These are phyloP conservation scores for Phytophthora boehmeriae DNA, from an alignment of 352 stramenopile genomes.

Conservation along the genomic window DNA sequence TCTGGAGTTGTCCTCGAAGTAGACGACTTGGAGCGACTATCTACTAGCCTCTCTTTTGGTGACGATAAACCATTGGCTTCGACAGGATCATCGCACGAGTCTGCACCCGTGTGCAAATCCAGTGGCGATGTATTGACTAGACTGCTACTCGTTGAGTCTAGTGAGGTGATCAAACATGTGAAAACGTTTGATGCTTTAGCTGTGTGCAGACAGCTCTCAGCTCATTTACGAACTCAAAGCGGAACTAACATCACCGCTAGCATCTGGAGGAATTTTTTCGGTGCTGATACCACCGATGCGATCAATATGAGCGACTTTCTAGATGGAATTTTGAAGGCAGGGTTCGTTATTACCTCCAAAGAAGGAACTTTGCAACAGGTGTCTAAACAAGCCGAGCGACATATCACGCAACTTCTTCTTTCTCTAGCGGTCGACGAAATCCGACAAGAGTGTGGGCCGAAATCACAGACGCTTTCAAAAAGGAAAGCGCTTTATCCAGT, in stretches of 20 bases:
- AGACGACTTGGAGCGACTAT: slow-evolving; percentile 42
- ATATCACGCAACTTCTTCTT: slow-evolving; percentile 47
- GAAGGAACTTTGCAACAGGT: not conserved
- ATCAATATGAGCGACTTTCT: slow-evolving; percentile 60
- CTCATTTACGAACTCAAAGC: slow-evolving; percentile 41
- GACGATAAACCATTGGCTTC: slow-evolving; percentile 13
- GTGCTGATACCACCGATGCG: slow-evolving; percentile 21
- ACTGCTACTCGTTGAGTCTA: slow-evolving; percentile 26
- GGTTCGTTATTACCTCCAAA: slow-evolving; percentile 28
- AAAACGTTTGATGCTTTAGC: slow-evolving; percentile 36
- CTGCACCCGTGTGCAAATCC: slow-evolving; percentile 6
- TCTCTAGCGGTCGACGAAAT: slow-evolving; percentile 54
- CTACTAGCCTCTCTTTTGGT: slow-evolving; percentile 48
- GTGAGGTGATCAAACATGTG: slow-evolving; percentile 31
- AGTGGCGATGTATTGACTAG: slow-evolving; percentile 44
- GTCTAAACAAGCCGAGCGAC: slow-evolving; percentile 9
- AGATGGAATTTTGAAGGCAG: slow-evolving; percentile 37
- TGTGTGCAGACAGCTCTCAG: slow-evolving; percentile 37
- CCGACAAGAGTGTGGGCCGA: slow-evolving; percentile 27
- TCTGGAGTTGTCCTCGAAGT: slow-evolving; percentile 31
- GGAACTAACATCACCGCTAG: slow-evolving; percentile 33
- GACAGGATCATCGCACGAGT: not conserved
- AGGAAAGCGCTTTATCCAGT: not conserved
- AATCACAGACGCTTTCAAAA: not conserved
- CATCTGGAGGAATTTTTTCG: slow-evolving; percentile 62